Evolutionary conservation across 768 basidiomycete species (phyloP).

Genomic region (Russula brevipes): DNA sequence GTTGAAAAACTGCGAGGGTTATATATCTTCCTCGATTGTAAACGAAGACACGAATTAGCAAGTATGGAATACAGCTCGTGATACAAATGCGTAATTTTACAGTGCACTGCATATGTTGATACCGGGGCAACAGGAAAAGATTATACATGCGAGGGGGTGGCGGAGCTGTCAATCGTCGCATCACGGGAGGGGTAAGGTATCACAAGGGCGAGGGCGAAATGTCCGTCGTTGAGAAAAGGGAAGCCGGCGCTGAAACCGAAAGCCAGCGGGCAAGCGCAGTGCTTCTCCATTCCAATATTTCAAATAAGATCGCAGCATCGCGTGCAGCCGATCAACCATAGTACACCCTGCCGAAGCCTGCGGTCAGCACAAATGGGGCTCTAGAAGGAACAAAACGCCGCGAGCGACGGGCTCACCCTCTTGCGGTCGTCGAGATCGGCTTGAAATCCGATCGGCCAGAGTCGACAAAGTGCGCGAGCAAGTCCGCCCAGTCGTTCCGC

Average conservation of each 20-base stretch:
- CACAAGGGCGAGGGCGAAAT: neutral
- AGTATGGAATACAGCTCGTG: constrained; percentile 18
- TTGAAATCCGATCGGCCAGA: constrained; percentile 71
- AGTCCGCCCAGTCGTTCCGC: constrained; percentile 66
- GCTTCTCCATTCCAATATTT: constrained; percentile 15
- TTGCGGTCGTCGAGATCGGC: constrained; percentile 71
- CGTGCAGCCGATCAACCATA: constrained; percentile 22
- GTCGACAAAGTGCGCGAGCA: constrained; percentile 67
- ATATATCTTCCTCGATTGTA: constrained; percentile 9
- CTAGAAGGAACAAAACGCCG: neutral
- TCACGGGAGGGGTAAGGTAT: neutral
- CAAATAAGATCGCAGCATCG: constrained; percentile 15
- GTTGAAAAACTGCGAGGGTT: neutral
- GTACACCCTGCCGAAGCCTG: constrained; percentile 15
- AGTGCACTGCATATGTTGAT: constrained; percentile 18
- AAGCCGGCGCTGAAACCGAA: constrained; percentile 15
- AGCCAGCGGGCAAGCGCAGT: constrained; percentile 6
- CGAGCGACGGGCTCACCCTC: constrained; percentile 51
- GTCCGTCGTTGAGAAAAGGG: constrained; percentile 7
- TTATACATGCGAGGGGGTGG: neutral
- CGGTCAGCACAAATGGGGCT: constrained; percentile 1
- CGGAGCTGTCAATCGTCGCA: neutral
- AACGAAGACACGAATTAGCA: constrained; percentile 17
- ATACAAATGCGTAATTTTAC: constrained; percentile 24
- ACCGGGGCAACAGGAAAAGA: neutral